A percentile compares a stretch with the other conserved stretches of the same genome.
phyloP scores from a whole-genome alignment of 306 rosid species.

The Fragaria ananassa region DNA sequence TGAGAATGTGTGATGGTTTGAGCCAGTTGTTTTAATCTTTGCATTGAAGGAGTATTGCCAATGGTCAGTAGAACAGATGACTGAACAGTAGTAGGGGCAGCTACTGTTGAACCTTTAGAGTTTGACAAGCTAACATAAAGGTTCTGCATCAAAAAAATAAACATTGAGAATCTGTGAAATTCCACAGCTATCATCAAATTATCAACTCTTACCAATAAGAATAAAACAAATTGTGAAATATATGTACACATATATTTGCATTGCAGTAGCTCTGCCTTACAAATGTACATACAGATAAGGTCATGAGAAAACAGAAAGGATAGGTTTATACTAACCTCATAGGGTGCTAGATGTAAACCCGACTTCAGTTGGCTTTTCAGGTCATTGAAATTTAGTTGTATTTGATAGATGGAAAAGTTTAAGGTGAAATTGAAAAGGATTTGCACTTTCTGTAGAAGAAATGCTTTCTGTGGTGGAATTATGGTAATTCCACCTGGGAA shows the following conservation, averaged over 20 bases:
- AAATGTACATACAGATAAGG: not conserved
- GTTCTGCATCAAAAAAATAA: constrained; percentile 56
- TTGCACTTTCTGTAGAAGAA: constrained; percentile 72
- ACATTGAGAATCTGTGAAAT: constrained; percentile 21
- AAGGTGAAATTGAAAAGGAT: constrained; percentile 62
- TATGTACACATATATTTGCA: not conserved
- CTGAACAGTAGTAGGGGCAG: constrained; percentile 70
- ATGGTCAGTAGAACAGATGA: constrained; percentile 59
- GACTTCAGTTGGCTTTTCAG: constrained; percentile 64
- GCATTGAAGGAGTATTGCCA: constrained; percentile 59
- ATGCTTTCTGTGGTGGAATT: constrained; percentile 61
- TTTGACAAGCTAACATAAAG: constrained; percentile 60
- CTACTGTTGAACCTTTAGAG: constrained; percentile 67
- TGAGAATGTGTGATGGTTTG: constrained; percentile 78
- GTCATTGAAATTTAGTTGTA: constrained; percentile 54
- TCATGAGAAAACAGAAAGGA: constrained; percentile 3
- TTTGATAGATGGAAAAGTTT: constrained; percentile 70
- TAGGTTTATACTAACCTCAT: constrained; percentile 55
- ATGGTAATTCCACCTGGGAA: constrained; percentile 78
- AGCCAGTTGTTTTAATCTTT: constrained; percentile 76
- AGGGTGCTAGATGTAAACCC: constrained; percentile 59
- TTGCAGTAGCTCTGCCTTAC: not conserved
- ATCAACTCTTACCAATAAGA: constrained; percentile 13
- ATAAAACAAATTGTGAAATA: not conserved
- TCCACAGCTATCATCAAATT: constrained; percentile 20